Base-by-base conservation (phyloP, 768 basidiomycete species). In the Vararia minispora region DNA sequence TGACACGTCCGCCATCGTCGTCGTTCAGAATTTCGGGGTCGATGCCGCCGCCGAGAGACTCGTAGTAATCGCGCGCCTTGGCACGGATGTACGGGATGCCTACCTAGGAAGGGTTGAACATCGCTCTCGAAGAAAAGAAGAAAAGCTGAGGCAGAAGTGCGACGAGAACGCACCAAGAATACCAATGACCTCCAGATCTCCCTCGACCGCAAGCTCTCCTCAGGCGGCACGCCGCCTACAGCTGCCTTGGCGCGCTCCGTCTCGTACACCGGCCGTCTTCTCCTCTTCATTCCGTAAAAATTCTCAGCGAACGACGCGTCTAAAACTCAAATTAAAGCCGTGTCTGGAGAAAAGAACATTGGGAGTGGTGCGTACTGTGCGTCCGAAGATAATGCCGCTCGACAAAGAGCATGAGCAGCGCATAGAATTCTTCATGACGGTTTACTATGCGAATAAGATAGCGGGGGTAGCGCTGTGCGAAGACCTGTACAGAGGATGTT, bases 341-440 rank as follows among this genome's bases (percentile, higher is more conserved):
- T 8, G 28, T 40, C n/a, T 34, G 31, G 13, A 28, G 36, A 24
- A 11, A 18, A 20, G 27, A 22, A 10, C 14, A 36, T 18, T 22
- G 24, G 11, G 20, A 2, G 30, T 5, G 31, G 46, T 35, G 57
- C 80, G 42, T 45, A 91, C 92, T 76, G 51, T 92, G 77, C 54
- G 78, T 83, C 44, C 72, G 74, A 40, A 99, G 77, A 59, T 95
- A 92, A 61, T 94, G 79, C 12, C 79, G 68, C 62, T 99, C 95
- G 13, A 98, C 80, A 40, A 90, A 69, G 38, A 92, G 62, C 80
- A 98, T 87, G 45, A 94, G 66, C 11, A 72, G 47, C 1, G 91
- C 86, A 51, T 95, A 98, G 58, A 95, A 88, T 57, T 97, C 92
- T 57, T 99, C 95, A 65, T 99, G 95, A 23, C 77, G 66, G 58